Conservation (phyloP, 495 filamentous ascomycete genomes). For the Bacidia gigantensis region DNA sequence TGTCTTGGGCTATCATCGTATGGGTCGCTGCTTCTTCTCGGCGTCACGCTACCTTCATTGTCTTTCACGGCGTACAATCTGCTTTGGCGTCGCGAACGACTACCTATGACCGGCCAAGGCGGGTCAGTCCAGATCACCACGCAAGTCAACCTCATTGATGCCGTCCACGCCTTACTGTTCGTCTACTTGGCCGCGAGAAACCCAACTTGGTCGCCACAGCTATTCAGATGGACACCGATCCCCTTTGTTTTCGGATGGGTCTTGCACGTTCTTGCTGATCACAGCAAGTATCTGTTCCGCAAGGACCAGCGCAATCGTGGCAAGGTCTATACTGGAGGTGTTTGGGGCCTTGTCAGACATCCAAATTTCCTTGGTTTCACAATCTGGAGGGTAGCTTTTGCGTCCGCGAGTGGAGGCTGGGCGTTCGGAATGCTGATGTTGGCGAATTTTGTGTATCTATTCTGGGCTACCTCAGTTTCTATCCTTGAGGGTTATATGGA, state of each 20-base stretch:
- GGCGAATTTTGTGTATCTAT: neutral
- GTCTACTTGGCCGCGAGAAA: constrained; percentile 1
- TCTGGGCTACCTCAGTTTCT: constrained; percentile 1
- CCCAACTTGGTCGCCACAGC: neutral
- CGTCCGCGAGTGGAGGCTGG: constrained; percentile 2
- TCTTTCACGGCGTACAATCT: neutral
- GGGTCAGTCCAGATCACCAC: constrained; percentile 1
- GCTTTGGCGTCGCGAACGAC: constrained; percentile 1
- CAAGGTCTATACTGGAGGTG: constrained; percentile 2
- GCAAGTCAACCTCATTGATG: constrained; percentile 3
- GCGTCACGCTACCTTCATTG: neutral
- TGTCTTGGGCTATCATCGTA: constrained; percentile 2
- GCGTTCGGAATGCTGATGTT: neutral
- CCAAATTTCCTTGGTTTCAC: constrained; percentile 5
- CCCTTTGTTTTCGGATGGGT: neutral
- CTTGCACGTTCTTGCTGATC: constrained; percentile 1
- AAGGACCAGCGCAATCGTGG: neutral
- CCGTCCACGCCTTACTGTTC: neutral
- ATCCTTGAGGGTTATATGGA: no score
- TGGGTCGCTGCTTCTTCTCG: neutral
- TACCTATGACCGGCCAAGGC: constrained; percentile 2
- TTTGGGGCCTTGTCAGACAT: constrained; percentile 3
- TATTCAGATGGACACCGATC: constrained; percentile 3
- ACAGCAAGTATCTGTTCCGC: constrained; percentile 5
- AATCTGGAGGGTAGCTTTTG: constrained; percentile 6